Evolutionary conservation across 2,329 filamentous ascomycete species (phyloP).

Genomic region (Stagonosporopsis chrysanthemi): DNA sequence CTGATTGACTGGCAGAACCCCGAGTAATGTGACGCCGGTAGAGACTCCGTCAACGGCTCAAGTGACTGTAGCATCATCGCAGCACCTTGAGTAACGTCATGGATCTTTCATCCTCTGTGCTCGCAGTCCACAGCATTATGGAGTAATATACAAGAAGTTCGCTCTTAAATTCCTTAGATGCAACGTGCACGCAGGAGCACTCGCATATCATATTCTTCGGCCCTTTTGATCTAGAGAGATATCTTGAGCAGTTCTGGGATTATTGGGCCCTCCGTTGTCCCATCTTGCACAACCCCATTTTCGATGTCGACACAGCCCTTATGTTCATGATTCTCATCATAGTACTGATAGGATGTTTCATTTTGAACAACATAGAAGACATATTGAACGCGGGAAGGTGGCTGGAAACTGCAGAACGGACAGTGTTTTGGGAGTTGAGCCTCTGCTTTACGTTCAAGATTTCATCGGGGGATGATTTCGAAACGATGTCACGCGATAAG

Average conservation of each 20-base stretch:
- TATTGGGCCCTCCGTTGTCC: background rate
- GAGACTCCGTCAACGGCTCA: background rate
- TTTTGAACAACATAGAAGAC: background rate
- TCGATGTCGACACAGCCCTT: background rate
- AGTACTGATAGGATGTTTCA: background rate
- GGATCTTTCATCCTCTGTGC: background rate
- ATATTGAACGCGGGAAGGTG: background rate
- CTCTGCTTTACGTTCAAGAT: background rate
- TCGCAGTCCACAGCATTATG: background rate
- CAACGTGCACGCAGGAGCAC: background rate
- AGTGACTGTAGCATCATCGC: background rate
- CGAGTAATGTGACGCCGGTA: background rate
- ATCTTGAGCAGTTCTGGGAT: background rate
- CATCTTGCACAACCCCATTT: background rate
- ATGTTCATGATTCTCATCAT: background rate
- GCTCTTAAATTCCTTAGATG: background rate
- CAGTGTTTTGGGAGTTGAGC: background rate
- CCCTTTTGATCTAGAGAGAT: background rate
- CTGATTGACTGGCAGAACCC: background rate
- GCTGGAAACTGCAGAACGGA: conserved; percentile 1
- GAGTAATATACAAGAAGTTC: background rate
- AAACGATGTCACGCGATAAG: background rate
- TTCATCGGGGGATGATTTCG: background rate
- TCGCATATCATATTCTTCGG: background rate
- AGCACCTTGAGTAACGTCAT: background rate